Evolutionary conservation across 106 monocot genomes (phyloP).

Genomic region (Cymbidium sinense): DNA sequence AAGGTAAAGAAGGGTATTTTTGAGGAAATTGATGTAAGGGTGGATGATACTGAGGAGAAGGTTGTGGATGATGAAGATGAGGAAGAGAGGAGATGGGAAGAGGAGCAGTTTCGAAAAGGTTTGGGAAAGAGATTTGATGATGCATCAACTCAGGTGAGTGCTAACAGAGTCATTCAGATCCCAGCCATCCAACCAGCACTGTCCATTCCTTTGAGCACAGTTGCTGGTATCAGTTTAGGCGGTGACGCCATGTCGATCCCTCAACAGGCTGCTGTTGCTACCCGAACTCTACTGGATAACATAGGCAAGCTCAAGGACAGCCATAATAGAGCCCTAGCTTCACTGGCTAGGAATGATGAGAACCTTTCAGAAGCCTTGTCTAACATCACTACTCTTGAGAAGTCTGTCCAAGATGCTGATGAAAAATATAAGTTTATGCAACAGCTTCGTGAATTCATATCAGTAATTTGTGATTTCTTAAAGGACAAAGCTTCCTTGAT

Average conservation of each 20-base stretch:
- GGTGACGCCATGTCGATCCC: constrained; percentile 59
- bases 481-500: constrained; percentile 80
- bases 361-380: constrained; percentile 52
- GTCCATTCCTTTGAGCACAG: neutral
- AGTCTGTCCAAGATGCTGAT: constrained; percentile 54
- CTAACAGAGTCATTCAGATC: constrained; percentile 1
- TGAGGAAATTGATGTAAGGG: constrained; percentile 36
- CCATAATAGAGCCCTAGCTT: constrained; percentile 45
- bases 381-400: constrained; percentile 68
- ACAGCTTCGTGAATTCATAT: constrained; percentile 75
- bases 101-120: constrained; percentile 90
- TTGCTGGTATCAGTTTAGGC: constrained; percentile 13
- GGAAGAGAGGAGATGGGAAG: constrained; percentile 94
- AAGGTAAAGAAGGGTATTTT: constrained; percentile 55
- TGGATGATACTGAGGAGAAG: constrained; percentile 9
- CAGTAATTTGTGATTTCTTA: constrained; percentile 78
- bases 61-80: constrained; percentile 63
- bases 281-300: constrained; percentile 47
- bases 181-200: constrained; percentile 11
- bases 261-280: constrained; percentile 68
- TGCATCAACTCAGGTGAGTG: constrained; percentile 14
- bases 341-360: constrained; percentile 53
- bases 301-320: constrained; percentile 63
- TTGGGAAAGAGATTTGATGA: constrained; percentile 81
- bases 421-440: constrained; percentile 84